phyloP scores from a whole-genome alignment of 164 flowering plant genomes.

The Cinnamomum chago region DNA sequence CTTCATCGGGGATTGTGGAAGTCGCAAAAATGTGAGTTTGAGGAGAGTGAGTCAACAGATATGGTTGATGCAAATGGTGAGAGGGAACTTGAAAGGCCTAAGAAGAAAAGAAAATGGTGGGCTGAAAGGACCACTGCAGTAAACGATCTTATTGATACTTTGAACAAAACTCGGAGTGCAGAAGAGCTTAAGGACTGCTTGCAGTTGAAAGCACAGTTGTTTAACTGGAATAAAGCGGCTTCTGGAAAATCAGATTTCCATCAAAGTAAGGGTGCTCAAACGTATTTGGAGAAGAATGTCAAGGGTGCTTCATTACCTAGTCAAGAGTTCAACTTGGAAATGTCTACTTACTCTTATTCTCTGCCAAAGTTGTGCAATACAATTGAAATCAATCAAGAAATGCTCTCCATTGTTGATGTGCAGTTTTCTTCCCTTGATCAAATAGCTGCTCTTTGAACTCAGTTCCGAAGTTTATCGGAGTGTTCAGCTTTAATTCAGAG shows the following conservation, averaged over 20 bases:
- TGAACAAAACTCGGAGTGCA: conserved; percentile 66
- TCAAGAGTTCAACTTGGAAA: conserved; percentile 8
- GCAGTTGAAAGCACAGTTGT: conserved; percentile 45
- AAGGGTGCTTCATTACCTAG: conserved; percentile 4
- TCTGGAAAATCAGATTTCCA: conserved; percentile 1
- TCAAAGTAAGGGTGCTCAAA: conserved; percentile 22
- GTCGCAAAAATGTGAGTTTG: conserved; percentile 35
- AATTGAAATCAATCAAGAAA: conserved; percentile 39
- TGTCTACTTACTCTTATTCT: neutral
- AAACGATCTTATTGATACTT: conserved; percentile 58
- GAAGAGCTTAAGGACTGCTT: conserved; percentile 69
- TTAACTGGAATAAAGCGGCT: conserved; percentile 9
- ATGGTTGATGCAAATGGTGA: conserved; percentile 20
- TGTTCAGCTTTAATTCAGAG: neutral
- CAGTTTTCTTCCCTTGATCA: conserved; percentile 48
- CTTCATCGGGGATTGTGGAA: conserved; percentile 57
- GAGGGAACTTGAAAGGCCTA: conserved; percentile 28
- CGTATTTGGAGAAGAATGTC: conserved; percentile 18
- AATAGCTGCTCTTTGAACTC: conserved; percentile 37
- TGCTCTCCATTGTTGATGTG: conserved; percentile 26
- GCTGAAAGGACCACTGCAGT: conserved; percentile 36
- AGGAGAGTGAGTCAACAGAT: conserved; percentile 9
- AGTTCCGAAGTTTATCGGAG: neutral
- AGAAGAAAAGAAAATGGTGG: conserved; percentile 23
- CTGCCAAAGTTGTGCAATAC: conserved; percentile 22